Evolutionary conservation across 805 yeast species (phyloP), one percentile per base, ranked within the genome.

Genomic region (Metschnikowia similis): DNA sequence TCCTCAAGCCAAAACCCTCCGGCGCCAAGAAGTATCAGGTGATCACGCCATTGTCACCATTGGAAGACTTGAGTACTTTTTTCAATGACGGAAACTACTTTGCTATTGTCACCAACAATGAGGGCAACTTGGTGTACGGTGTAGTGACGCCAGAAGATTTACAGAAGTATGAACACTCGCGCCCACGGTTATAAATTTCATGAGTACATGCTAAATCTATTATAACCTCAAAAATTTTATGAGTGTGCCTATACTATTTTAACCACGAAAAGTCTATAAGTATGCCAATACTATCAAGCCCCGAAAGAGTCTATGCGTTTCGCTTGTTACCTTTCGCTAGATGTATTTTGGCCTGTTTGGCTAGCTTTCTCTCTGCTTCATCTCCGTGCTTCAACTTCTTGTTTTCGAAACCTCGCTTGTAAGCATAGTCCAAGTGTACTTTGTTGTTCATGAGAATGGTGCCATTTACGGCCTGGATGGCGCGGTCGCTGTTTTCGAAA

Each of bases 321-420:
- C 45, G 36, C 37, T 41, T 41, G 21, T 17, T 32, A 13, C 35
- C 8, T 17, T 49, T 47, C 31, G 47, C 48, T 28, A 53, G 34
- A 56, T 79, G 71, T 56, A 68, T 69, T 58, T 74, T 72, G 2
- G 89, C 90, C 57, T 79, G 82, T 35, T 70, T 72, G 9, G 92
- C 91, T 48, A 90, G 72, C 47, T 77, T 55, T 57, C 97, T 74
- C 63, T 91, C 97, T 0, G 82, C 81, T 35, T 75, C 77, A 57
- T 85, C 91, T n/a, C 97, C 97, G 58, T 88, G 95, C 43, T 78
- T 75, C 16, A 59, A 58, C 48, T 59, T 81, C 81, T 51, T 77
- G 62, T 77, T 75, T n/a, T 59, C 61, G 1, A 63, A 56, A 6
- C 63, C 61, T 49, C 80, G 81, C 65, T 87, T 89, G 60, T 75